Conservation (phyloP, 768 basidiomycete species). For the Macrolepiota albuminosa region DNA sequence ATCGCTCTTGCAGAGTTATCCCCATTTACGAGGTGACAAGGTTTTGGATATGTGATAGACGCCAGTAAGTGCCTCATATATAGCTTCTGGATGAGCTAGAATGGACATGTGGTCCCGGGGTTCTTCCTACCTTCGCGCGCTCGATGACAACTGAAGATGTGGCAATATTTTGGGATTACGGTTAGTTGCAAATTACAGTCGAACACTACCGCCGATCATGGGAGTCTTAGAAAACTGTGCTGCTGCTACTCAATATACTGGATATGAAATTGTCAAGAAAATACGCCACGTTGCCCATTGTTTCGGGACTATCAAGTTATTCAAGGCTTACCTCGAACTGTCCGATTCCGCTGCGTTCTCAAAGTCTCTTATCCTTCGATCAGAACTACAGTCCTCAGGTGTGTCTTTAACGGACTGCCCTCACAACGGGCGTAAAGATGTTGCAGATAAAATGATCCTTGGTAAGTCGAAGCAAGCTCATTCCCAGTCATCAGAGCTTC, state of each 20-base stretch:
- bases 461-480: constrained; percentile 25
- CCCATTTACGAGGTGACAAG: not conserved
- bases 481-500: not conserved
- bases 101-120: not conserved
- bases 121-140: not conserved
- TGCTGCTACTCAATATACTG: constrained; percentile 32
- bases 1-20: no score
- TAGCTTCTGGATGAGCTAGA: not conserved
- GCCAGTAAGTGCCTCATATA: not conserved
- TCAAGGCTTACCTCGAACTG: constrained; percentile 54
- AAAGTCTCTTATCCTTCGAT: constrained; percentile 33
- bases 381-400: constrained; percentile 45
- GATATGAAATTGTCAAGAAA: constrained; percentile 40
- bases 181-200: constrained; percentile 13
- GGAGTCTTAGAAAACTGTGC: constrained; percentile 35
- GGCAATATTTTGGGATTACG: constrained; percentile 42
- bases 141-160: constrained; percentile 23
- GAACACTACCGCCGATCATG: not conserved
- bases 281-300: constrained; percentile 42
- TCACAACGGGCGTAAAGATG: constrained; percentile 32
- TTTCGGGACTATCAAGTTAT: constrained; percentile 45
- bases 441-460: constrained; percentile 48
- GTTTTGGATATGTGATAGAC: constrained; percentile 1
- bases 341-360: constrained; percentile 26
- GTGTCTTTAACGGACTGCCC: constrained; percentile 37